A percentile compares a stretch with the other conserved stretches of the same genome.
Evolutionary conservation across 331 rosid genomes (phyloP).

Genomic region (Malus hybrid): DNA sequence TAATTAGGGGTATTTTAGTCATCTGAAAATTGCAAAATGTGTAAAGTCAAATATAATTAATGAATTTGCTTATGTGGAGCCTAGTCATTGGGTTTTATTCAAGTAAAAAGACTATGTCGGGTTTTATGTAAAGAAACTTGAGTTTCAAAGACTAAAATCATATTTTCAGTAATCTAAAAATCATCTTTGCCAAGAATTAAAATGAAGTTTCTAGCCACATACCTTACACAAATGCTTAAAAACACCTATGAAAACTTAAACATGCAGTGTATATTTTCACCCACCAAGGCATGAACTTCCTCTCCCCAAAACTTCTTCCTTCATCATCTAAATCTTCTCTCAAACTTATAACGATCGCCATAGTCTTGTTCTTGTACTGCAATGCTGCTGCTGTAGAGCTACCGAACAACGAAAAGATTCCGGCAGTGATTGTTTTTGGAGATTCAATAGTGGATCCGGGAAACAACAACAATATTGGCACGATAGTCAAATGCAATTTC

Average conservation of each 20-base stretch:
- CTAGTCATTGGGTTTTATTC: no score
- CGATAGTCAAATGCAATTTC: slow-evolving; percentile 46
- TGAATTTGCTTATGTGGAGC: no score
- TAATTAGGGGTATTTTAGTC: no score
- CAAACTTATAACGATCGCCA: neutral
- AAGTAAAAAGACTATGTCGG: no score
- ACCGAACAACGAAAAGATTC: slow-evolving; percentile 31
- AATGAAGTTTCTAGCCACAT: no score
- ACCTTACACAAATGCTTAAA: neutral
- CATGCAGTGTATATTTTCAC: neutral
- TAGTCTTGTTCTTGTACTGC: neutral
- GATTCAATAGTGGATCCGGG: slow-evolving; percentile 71
- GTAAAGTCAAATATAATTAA: no score
- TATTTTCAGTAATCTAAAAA: no score
- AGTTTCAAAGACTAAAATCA: no score
- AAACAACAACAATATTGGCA: slow-evolving; percentile 51
- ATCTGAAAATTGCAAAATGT: no score
- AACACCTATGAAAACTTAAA: neutral
- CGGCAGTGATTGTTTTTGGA: slow-evolving; percentile 64
- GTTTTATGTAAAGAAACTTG: no score
- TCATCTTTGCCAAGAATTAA: no score
- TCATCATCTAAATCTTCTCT: neutral
- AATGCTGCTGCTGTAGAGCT: neutral
- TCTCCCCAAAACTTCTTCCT: slow-evolving; percentile 7
- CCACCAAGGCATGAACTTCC: slow-evolving; percentile 14